Evolutionary conservation across 352 stramenopile genomes (phyloP), one percentile per base, ranked within the genome.

Genomic region (Peronosclerospora sorghi): DNA sequence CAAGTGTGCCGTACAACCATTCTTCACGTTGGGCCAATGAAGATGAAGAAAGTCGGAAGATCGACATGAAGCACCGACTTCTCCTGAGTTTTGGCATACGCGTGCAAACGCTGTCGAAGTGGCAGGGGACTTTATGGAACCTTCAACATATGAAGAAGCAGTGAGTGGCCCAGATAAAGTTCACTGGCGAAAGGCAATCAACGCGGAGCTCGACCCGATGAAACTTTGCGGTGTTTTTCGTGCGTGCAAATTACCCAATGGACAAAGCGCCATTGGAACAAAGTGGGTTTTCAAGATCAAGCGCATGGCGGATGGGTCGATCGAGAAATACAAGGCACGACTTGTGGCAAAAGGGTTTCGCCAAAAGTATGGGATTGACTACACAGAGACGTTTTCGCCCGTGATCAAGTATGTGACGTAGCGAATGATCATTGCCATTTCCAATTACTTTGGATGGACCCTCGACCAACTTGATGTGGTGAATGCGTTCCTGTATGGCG

Each of bases 211-310:
- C 4, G 50, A 44, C 13, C 48, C 28, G 40, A 26, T 26, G 21
- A 26, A 26, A 26, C 21, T 26, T 26, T 6, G 21, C 21, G 21
- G 21, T 6, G 21, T 54, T 4, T 50, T 54, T 47, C 43, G 26
- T 14, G 38, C 36, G 10, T 23, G 26, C 1, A 47, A 54, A 14
- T 32, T 53, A 5, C 32, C 39, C 0, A 44, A 14, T 13, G 34
- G 17, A 10, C 40, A 54, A 29, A 39, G 21, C 5, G n/a, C 46
- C 12, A 41, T 60, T 6, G 36, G 36, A 1, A 52, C 35, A 12
- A 59, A 65, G 39, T 72, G 48, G 45, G 50, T 68, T 1, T 68
- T 72, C 48, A 64, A 65, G 34, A 62, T 62, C 41, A 65, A 62
- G 38, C 45, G 36, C 9, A 62, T 67, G 15, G 37, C 48, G 13